Base-by-base conservation (phyloP, 768 basidiomycete species). In the Auriscalpium vulgare region DNA sequence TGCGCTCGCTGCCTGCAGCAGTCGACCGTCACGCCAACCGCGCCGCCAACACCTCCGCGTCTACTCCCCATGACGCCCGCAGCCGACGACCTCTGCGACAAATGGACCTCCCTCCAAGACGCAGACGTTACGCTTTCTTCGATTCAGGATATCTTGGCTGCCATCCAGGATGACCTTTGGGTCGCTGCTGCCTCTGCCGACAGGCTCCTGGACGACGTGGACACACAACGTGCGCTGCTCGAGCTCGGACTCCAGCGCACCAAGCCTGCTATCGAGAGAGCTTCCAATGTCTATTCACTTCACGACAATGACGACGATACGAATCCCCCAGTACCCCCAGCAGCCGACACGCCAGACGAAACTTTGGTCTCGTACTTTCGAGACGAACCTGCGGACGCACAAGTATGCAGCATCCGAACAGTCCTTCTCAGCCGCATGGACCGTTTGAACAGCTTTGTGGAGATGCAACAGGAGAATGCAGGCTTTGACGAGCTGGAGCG, bases 101-200 rank as follows among this genome's bases (percentile, higher is more conserved):
- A 69, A 62, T 92, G 91, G 90, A 69, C 72, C 52, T 63, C 67
- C 47, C 75, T 86, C 54, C 60, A 73, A 38, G 81, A 90, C 69
- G 68, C 75, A 38, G 75, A 85, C n/a, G 64, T 91, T 55, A 82
- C 82, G 4, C 63, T 71, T 0, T 75, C 81, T 49, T 63, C 66
- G 44, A 71, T 88, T 29, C 68, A 72, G 21, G 64, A 78, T 21
- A 63, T 76, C 17, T 76, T 94, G 17, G 71, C 67, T 9, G 62
- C 71, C 21, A 71, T 87, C 43, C 69, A 72, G 44, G 83, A 91
- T 63, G 86, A 93, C 67, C 70, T 84, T 9, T 93, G 90, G 89
- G 85, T 84, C 14, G 78, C 78, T 38, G 81, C 85, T n/a, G 88
- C 89, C 2, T 87, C 82, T 62, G 72, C 75, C 23, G 88, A 91